A percentile compares a stretch with the other conserved stretches of the same genome.
These are phyloP conservation scores for Crithidia fasciculata DNA, from an alignment of 208 protist species.

Conservation along the genomic window DNA sequence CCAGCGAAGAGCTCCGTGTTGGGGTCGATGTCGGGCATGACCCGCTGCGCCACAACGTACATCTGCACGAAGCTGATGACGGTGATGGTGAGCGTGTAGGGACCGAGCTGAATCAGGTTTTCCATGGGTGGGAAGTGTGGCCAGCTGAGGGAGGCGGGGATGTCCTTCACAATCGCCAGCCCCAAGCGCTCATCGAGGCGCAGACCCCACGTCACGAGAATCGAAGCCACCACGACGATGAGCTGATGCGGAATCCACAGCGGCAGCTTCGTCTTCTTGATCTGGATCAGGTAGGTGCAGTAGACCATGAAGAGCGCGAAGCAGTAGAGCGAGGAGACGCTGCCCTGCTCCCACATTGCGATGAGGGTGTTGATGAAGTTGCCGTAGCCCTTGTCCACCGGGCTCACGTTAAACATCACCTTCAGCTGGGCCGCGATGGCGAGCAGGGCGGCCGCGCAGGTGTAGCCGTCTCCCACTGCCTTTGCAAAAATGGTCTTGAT, in stretches of 20 bases:
- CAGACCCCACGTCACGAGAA: conserved; percentile 40
- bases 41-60: conserved; percentile 58
- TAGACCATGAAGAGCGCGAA: conserved; percentile 54
- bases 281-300: conserved; percentile 50
- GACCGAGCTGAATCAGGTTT: conserved; percentile 50
- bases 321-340: conserved; percentile 42
- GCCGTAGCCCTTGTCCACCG: conserved; percentile 34
- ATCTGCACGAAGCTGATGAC: conserved; percentile 69
- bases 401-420: conserved; percentile 58
- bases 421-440: conserved; percentile 52
- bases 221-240: conserved; percentile 64
- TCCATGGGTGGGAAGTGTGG: conserved; percentile 46
- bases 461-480: conserved; percentile 66
- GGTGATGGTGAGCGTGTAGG: conserved; percentile 63
- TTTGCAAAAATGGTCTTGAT: conserved; percentile 66
- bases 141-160: conserved; percentile 32
- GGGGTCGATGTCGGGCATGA: conserved; percentile 56
- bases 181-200: conserved; percentile 32
- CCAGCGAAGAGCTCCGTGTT: conserved; percentile 61
- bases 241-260: conserved; percentile 69
- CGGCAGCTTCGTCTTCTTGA: conserved; percentile 51
- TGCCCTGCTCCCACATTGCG: conserved; percentile 32
- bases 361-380: conserved; percentile 41
- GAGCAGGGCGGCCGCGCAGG: conserved; percentile 54
- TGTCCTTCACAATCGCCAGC: conserved; percentile 45